These are phyloP conservation scores for Solanum tarapatanum DNA, from an alignment of 257 asterid species.

Conservation along the genomic window DNA sequence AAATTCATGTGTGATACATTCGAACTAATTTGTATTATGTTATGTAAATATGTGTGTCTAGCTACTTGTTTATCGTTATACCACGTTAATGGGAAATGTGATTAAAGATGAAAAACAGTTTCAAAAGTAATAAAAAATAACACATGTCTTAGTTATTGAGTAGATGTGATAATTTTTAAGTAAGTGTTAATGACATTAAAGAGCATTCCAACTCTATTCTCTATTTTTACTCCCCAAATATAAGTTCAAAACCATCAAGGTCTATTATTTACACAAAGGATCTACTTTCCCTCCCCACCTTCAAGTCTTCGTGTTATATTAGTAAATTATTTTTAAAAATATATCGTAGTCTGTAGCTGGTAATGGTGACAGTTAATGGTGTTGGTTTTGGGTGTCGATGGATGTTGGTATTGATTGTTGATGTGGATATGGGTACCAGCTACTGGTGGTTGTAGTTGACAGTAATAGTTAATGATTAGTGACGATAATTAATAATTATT, in stretches of 20 bases:
- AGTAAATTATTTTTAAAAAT: no score
- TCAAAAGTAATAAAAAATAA: neutral
- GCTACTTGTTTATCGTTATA: no score
- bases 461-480: no score
- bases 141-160: neutral
- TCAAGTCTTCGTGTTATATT: neutral
- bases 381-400: neutral
- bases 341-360: neutral
- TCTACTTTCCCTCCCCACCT: neutral
- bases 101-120: neutral
- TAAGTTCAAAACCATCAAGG: neutral
- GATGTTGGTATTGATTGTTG: neutral
- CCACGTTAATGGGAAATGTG: no score
- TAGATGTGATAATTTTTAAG: no score
- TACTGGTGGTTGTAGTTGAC: neutral
- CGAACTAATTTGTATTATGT: neutral
- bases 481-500: neutral
- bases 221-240: no score
- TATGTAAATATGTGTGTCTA: neutral
- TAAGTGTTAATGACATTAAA: neutral
- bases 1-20: neutral
- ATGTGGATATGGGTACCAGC: rapidly evolving
- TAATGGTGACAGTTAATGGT: rapidly evolving
- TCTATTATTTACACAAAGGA: neutral
- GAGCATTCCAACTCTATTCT: neutral